Base-by-base conservation (phyloP, 2,329 filamentous ascomycete species). In the Paraphaeosphaeria minitans region DNA sequence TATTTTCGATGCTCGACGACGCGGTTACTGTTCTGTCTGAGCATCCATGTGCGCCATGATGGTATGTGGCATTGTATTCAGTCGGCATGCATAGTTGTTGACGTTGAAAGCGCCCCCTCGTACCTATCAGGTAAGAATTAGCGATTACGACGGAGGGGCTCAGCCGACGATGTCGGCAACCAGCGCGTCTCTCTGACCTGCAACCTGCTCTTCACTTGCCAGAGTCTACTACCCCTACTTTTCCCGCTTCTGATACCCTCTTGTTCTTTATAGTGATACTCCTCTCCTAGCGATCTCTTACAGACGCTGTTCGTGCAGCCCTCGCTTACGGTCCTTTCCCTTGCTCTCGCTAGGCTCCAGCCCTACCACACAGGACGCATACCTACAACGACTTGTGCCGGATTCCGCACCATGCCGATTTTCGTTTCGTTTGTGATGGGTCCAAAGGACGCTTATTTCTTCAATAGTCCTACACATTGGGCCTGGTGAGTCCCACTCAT, bases 381-480 rank as follows among this genome's bases (percentile, higher is more conserved):
- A 31, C 19, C 5, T 31, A 31, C 4, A 31, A 31, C 29, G 29
- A 31, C 8, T 31, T 12, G 29, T 31, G 29, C 29, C 8, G 29
- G 24, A 6, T 27, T 52, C 43, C 12, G 12, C 29, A 50, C 49
- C 33, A 74, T 72, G 71, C 61, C 70, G 24, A 67, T 73, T 42
- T 70, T 65, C 31, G 65, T 68, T 2, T 73, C 62, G 1, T 74
- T 74, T 48, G 56, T 68, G 10, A 61, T 74, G 53, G 72, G 72
- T 19, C 14, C 61, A 29, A 72, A 73, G 41, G 62, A 69, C 35
- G 56, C 65, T 0, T 74, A 74, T 57, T 73, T 74, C 63, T 74
- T 74, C 52, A 74, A 73, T 53, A 72, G 62, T 43, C 72, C 72
- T 29, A 73, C 69, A 10, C 72, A 73, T 54, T 73, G 71, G 71